Conservation (phyloP, 805 yeast species). For the Ogataea populi-albae region DNA sequence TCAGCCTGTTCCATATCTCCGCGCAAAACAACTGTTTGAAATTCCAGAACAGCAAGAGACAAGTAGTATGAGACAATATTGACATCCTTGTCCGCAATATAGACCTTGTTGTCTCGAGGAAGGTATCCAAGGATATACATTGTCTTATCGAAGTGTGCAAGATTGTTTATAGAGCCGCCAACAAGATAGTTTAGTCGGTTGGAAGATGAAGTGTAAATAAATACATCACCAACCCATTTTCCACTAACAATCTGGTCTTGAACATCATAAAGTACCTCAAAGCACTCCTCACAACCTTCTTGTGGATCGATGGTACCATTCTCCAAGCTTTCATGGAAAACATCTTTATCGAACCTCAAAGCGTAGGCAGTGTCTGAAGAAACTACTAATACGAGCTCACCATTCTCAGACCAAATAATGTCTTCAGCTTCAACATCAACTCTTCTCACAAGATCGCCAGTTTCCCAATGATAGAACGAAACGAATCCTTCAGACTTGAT, state of each 20-base stretch:
- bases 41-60: constrained; percentile 84
- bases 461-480: constrained; percentile 92
- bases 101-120: constrained; percentile 85
- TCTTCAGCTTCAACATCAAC: constrained; percentile 83
- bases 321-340: constrained; percentile 60
- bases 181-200: constrained; percentile 91
- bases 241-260: constrained; percentile 83
- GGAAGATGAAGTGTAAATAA: constrained; percentile 81
- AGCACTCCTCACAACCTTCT: constrained; percentile 86
- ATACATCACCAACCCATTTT: constrained; percentile 96
- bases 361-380: constrained; percentile 74
- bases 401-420: constrained; percentile 90
- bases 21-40: constrained; percentile 92
- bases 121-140: constrained; percentile 86
- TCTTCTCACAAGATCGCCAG: constrained; percentile 78
- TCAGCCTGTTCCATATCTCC: constrained; percentile 89
- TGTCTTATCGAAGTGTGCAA: constrained; percentile 88
- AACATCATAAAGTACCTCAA: constrained; percentile 80
- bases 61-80: constrained; percentile 77
- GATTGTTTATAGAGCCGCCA: constrained; percentile 88
- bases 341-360: constrained; percentile 66
- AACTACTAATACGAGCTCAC: constrained; percentile 78
- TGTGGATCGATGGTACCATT: constrained; percentile 62
- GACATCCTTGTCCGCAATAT: constrained; percentile 87
- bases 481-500: constrained; percentile 81